Evolutionary conservation across 352 stramenopile species (phyloP).

Genomic region (Aphanomyces cochlioides): DNA sequence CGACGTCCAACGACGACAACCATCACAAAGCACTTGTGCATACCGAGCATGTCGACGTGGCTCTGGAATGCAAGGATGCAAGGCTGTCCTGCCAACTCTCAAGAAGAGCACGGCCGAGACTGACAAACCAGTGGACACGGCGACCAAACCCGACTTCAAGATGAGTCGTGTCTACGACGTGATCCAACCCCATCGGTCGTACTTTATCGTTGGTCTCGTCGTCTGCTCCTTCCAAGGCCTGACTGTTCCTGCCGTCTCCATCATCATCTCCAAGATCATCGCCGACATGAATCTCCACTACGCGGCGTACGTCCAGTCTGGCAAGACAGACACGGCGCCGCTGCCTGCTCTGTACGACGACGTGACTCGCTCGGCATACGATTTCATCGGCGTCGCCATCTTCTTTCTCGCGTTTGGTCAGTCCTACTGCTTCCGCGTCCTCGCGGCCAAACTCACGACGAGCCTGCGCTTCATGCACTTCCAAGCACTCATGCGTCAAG

Average conservation of each 20-base stretch:
- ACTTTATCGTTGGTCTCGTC: constrained; percentile 16
- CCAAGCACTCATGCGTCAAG: constrained; percentile 43
- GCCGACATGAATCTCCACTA: constrained; percentile 40
- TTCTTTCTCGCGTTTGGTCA: constrained; percentile 34
- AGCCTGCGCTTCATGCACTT: constrained; percentile 49
- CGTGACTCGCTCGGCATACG: constrained; percentile 37
- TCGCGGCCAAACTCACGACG: constrained; percentile 49
- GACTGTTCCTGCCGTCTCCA: not conserved
- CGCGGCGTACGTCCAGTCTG: constrained; percentile 29
- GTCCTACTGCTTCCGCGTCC: constrained; percentile 47
- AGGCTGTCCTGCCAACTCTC: not conserved
- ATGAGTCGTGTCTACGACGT: constrained; percentile 21
- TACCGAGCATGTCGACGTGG: too few relatives aligned
- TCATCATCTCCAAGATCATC: constrained; percentile 31
- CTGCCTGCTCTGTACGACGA: constrained; percentile 38
- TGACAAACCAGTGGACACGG: not conserved
- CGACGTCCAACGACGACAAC: not conserved
- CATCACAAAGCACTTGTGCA: not conserved
- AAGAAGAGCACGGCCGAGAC: not conserved
- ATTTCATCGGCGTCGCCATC: constrained; percentile 42
- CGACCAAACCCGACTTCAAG: not conserved
- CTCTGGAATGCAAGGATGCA: not conserved
- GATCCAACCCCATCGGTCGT: constrained; percentile 14
- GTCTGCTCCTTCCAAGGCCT: constrained; percentile 17
- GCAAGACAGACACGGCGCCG: not conserved